These are phyloP conservation scores for Colletotrichum gigasporum DNA, from an alignment of 2,329 filamentous ascomycete species.

Conservation along the genomic window DNA sequence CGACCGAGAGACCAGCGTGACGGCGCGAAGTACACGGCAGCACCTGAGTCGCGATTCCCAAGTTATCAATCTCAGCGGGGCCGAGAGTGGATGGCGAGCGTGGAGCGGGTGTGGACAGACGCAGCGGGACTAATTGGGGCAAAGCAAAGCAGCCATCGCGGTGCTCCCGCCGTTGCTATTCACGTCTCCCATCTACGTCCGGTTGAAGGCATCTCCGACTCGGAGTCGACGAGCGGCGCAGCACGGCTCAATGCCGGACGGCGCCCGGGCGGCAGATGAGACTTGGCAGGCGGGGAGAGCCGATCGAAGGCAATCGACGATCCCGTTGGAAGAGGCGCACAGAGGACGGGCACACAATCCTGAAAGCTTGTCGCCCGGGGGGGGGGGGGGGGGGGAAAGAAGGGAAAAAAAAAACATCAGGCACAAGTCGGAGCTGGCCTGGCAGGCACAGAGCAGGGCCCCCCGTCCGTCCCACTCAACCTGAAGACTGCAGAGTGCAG, in stretches of 20 bases:
- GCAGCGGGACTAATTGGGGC: not conserved
- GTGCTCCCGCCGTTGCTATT: too few species aligned
- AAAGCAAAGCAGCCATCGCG: not conserved
- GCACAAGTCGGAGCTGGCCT: too few species aligned
- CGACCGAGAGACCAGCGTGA: not conserved
- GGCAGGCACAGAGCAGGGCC: too few species aligned
- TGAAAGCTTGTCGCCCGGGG: constrained; percentile 2
- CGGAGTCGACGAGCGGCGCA: not conserved
- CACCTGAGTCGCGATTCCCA: constrained; percentile 5
- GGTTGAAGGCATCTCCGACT: not conserved
- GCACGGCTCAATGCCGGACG: not conserved
- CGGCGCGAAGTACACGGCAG: not conserved
- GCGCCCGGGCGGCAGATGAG: constrained; percentile 14
- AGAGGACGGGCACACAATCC: not conserved
- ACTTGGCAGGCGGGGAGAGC: constrained; percentile 16
- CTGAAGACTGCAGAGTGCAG: not conserved
- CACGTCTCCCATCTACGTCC: too few species aligned
- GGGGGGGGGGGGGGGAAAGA: too few species aligned
- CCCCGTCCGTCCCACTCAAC: not conserved
- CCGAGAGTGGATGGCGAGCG: not conserved
- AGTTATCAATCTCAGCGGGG: constrained; percentile 20
- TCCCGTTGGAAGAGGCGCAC: not conserved
- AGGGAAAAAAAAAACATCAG: too few species aligned
- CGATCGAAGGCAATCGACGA: not conserved
- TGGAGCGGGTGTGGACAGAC: not conserved